These are phyloP conservation scores for Cokeromyces recurvatus DNA, from an alignment of 371 early-diverging fungal genomes.

Conservation along the genomic window DNA sequence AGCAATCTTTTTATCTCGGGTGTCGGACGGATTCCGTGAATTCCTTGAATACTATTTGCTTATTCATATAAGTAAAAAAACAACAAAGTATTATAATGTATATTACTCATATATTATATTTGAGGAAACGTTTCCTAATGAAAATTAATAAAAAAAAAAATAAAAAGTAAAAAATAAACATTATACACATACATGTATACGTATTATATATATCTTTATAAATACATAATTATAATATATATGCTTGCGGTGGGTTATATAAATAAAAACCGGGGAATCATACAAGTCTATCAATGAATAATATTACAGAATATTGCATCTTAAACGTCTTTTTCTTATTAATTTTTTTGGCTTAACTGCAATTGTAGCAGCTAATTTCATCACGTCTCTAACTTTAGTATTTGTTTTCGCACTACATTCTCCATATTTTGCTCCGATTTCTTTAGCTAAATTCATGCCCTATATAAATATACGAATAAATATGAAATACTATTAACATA, in stretches of 20 bases:
- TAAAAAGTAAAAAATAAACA: too few species aligned
- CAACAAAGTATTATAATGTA: background rate
- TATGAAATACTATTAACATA: background rate
- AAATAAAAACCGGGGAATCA: too few species aligned
- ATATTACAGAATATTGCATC: constrained; percentile 15
- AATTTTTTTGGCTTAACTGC: constrained; percentile 22
- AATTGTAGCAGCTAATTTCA: constrained; percentile 35
- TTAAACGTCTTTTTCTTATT: constrained; percentile 8
- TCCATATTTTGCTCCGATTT: constrained; percentile 74
- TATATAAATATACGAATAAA: constrained; percentile 32
- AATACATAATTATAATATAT: too few species aligned
- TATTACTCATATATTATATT: background rate
- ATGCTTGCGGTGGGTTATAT: too few species aligned
- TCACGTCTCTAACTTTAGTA: constrained; percentile 76
- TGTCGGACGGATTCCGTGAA: constrained; percentile 11
- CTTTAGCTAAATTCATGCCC: constrained; percentile 67
- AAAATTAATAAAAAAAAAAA: background rate
- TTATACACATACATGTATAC: too few species aligned
- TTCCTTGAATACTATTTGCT: too few species aligned
- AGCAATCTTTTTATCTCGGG: background rate
- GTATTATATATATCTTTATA: too few species aligned
- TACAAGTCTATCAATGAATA: background rate
- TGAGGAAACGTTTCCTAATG: background rate
- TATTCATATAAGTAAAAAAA: too few species aligned
- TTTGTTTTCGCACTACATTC: constrained; percentile 85